These are phyloP conservation scores for Trichoderma afroharzianum DNA, from an alignment of 2,329 filamentous ascomycete species.

Conservation along the genomic window DNA sequence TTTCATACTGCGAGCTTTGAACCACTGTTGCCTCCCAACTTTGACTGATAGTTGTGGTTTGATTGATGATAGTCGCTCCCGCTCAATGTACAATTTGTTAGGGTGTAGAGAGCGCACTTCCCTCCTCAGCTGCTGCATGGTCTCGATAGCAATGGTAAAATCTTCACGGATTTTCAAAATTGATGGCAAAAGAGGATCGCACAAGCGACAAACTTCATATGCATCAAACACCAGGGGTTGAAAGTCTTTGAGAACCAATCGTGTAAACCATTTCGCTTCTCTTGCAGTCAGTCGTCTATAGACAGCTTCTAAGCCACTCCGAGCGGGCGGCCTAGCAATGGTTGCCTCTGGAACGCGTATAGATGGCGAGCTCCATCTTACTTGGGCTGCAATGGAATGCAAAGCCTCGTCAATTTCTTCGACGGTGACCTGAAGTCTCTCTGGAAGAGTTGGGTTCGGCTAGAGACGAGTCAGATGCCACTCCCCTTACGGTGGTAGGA, in stretches of 20 bases:
- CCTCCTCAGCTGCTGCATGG: conserved; percentile 42
- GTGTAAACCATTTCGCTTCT: conserved; percentile 84
- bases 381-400: conserved; percentile 62
- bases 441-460: conserved; percentile 40
- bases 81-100: conserved; percentile 13
- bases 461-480: conserved; percentile 24
- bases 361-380: conserved; percentile 65
- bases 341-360: conserved; percentile 42
- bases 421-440: conserved; percentile 51
- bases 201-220: conserved; percentile 51
- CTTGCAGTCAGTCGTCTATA: conserved; percentile 59
- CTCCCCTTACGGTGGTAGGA: background rate
- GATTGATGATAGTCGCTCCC: conserved; percentile 32
- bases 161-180: conserved; percentile 68
- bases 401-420: conserved; percentile 70
- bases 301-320: conserved; percentile 49
- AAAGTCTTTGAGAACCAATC: conserved; percentile 74
- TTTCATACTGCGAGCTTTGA: conserved; percentile 67
- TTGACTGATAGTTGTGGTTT: conserved; percentile 59
- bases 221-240: conserved; percentile 62
- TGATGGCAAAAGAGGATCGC: conserved; percentile 67
- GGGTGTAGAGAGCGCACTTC: conserved; percentile 19
- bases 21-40: conserved; percentile 60
- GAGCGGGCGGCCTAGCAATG: conserved; percentile 29
- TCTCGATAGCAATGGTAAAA: conserved; percentile 56